Evolutionary conservation across 345 rosid genomes (phyloP).

Genomic region (Lepidium didymum): DNA sequence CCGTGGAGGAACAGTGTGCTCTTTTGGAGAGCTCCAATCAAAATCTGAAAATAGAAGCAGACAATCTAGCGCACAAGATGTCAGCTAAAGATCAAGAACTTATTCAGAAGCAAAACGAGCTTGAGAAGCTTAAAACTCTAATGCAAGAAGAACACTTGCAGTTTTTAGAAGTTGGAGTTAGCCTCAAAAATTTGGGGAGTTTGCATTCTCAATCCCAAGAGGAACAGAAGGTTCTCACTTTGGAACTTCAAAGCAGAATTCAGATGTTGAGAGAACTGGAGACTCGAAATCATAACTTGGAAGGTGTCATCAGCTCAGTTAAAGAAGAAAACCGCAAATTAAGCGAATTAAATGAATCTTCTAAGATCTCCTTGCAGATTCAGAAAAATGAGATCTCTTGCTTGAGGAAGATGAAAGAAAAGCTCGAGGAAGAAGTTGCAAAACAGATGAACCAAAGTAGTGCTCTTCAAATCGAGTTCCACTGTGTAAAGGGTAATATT

Average conservation of each 20-base stretch:
- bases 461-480: constrained; percentile 68
- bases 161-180: constrained; percentile 49
- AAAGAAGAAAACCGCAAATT: constrained; percentile 45
- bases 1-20: constrained; percentile 47
- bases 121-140: constrained; percentile 48
- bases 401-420: constrained; percentile 61
- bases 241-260: constrained; percentile 53
- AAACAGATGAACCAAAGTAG: constrained; percentile 53
- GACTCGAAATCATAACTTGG: constrained; percentile 42
- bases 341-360: constrained; percentile 40
- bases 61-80: constrained; percentile 40
- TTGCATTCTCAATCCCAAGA: constrained; percentile 49
- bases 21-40: constrained; percentile 56
- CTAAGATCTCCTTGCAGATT: constrained; percentile 33
- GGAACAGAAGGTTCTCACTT: constrained; percentile 61
- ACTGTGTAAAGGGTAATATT: constrained; percentile 57
- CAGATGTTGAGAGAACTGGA: constrained; percentile 52
- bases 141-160: constrained; percentile 53
- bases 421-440: constrained; percentile 68
- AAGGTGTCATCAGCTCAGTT: constrained; percentile 41
- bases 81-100: constrained; percentile 70
- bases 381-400: constrained; percentile 47
- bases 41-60: constrained; percentile 56
- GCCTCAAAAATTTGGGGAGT: constrained; percentile 45
- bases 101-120: constrained; percentile 51